These are phyloP conservation scores for Thinopyrum obtusiflorum DNA, from an alignment of 202 grass and related monocot species.

Conservation along the genomic window DNA sequence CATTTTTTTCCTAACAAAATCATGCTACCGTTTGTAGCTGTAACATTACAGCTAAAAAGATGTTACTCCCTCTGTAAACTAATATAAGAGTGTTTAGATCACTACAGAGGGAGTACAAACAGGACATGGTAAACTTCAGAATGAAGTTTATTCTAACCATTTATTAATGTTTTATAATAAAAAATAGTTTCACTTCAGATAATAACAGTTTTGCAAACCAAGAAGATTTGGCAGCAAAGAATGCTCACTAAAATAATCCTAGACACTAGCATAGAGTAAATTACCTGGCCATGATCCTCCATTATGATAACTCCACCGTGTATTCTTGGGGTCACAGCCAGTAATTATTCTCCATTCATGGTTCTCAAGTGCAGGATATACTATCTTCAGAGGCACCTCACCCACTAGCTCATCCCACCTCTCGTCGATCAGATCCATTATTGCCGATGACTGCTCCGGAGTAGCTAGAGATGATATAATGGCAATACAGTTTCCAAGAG, in stretches of 20 bases:
- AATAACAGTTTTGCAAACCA: neutral
- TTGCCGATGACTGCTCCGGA: constrained; percentile 80
- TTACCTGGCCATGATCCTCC: constrained; percentile 97
- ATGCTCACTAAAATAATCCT: neutral
- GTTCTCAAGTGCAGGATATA: constrained; percentile 83
- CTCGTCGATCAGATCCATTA: constrained; percentile 93
- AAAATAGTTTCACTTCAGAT: neutral
- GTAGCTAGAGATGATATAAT: constrained; percentile 87
- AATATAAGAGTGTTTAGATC: too few species aligned
- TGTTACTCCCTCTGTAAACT: too few species aligned
- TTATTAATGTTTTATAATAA: neutral
- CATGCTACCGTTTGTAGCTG: neutral
- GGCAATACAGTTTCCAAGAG: constrained; percentile 87
- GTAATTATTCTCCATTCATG: constrained; percentile 90
- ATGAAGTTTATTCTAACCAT: neutral
- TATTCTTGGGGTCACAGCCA: constrained; percentile 94
- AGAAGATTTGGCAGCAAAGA: neutral
- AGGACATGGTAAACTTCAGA: neutral
- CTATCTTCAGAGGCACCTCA: constrained; percentile 90
- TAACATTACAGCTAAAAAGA: neutral
- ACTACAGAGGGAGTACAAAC: too few species aligned
- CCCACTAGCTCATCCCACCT: constrained; percentile 90
- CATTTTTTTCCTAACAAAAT: neutral
- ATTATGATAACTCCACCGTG: constrained; percentile 94
- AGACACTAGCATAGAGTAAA: neutral